A percentile compares a stretch with the other conserved stretches of the same genome.
Evolutionary conservation across 805 yeast genomes (phyloP).

Genomic region (Wickerhamiella nectarea): DNA sequence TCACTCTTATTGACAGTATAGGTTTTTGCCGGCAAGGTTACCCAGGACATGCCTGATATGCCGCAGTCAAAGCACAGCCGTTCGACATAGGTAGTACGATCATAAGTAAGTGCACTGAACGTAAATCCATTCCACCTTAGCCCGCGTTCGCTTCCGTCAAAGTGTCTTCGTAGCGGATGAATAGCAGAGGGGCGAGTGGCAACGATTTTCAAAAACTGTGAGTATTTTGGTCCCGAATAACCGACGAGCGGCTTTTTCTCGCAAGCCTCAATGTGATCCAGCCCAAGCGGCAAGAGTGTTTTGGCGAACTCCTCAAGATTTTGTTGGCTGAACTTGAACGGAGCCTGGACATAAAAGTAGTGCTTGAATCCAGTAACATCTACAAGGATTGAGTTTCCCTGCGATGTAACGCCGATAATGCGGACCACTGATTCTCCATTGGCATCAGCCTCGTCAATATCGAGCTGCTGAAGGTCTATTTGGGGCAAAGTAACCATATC

Average conservation of each 20-base stretch:
- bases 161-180: constrained; percentile 56
- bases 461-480: constrained; percentile 55
- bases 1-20: constrained; percentile 28
- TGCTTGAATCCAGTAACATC: constrained; percentile 81
- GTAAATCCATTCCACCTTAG: constrained; percentile 3
- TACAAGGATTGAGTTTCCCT: constrained; percentile 81
- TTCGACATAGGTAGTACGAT: constrained; percentile 73
- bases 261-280: constrained; percentile 42
- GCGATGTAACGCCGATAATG: constrained; percentile 81
- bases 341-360: constrained; percentile 85
- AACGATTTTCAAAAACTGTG: constrained; percentile 66
- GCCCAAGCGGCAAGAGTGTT: constrained; percentile 1
- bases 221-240: constrained; percentile 59
- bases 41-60: constrained; percentile 93
- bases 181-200: constrained; percentile 54
- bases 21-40: constrained; percentile 66
- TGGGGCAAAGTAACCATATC: neutral
- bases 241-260: constrained; percentile 90
- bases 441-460: constrained; percentile 70
- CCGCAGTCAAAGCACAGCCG: constrained; percentile 86
- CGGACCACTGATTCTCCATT: constrained; percentile 43
- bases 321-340: constrained; percentile 51
- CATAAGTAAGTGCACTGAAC: constrained; percentile 44
- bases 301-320: constrained; percentile 36
- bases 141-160: constrained; percentile 23